Percentiles rank a stretch among this genome's conserved stretches.
phyloP scores from a whole-genome alignment of 345 rosid species.

The Arabis hirsuta region DNA sequence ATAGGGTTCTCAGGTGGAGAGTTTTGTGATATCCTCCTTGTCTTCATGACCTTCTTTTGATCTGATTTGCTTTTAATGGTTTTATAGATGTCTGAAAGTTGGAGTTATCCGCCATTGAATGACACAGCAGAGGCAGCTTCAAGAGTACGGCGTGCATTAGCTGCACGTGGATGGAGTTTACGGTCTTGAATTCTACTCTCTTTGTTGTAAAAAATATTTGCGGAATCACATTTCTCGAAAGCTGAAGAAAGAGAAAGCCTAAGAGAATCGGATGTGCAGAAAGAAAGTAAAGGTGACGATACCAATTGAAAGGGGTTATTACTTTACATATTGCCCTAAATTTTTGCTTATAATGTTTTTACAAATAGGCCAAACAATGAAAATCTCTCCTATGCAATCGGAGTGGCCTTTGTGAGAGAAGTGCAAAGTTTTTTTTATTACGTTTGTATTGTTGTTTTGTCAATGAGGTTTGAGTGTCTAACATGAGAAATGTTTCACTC shows the following conservation, averaged over 20 bases:
- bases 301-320: conserved; percentile 11
- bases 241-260: conserved; percentile 24
- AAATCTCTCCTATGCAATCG: conserved; percentile 1
- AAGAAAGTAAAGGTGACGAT: conserved; percentile 29
- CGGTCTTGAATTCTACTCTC: conserved; percentile 50
- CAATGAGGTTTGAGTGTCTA: conserved; percentile 17
- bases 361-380: not conserved
- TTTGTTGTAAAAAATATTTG: conserved; percentile 22
- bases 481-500: conserved; percentile 12
- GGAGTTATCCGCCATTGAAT: conserved; percentile 95
- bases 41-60: not conserved
- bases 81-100: conserved; percentile 78
- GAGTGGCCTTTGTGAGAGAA: conserved; percentile 4
- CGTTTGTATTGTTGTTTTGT: not conserved
- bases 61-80: conserved; percentile 26
- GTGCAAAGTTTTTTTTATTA: not conserved
- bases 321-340: conserved; percentile 9
- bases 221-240: conserved; percentile 26
- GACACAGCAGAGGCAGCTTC: conserved; percentile 91
- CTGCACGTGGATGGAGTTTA: conserved; percentile 83
- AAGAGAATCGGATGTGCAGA: conserved; percentile 37
- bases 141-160: conserved; percentile 65
- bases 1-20: not conserved
- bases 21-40: not conserved
- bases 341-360: conserved; percentile 26